Percentiles rank a stretch among this genome's conserved stretches.
These are phyloP conservation scores for Linnemannia elongata DNA, from an alignment of 192 early-diverging fungal species.

Conservation along the genomic window DNA sequence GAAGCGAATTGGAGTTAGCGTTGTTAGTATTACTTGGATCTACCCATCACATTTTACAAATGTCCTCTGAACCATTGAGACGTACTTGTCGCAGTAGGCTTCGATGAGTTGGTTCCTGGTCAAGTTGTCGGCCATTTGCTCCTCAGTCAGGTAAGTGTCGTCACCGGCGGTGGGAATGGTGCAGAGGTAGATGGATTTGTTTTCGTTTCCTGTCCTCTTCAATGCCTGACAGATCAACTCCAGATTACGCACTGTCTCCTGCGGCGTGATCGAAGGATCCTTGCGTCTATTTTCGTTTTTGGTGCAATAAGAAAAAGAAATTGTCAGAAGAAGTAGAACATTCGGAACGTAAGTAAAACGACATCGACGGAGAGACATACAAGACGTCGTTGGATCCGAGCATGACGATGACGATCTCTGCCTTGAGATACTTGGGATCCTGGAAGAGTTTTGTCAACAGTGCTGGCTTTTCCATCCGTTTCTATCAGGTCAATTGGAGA, in stretches of 20 bases:
- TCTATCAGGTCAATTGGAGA: constrained; percentile 21
- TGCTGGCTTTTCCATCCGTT: constrained; percentile 36
- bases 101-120: constrained; percentile 43
- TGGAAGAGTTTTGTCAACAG: constrained; percentile 33
- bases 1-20: background rate
- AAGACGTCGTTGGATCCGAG: constrained; percentile 52
- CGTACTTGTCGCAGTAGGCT: constrained; percentile 36
- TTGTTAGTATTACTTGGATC: too few species aligned
- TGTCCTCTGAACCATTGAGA: background rate
- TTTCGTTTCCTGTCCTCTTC: constrained; percentile 29
- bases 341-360: background rate
- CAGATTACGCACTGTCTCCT: constrained; percentile 46
- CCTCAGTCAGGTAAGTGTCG: constrained; percentile 29
- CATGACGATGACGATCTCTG: constrained; percentile 56
- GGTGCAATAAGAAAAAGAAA: background rate
- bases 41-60: too few species aligned
- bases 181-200: constrained; percentile 49
- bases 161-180: constrained; percentile 57
- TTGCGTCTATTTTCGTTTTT: constrained; percentile 12
- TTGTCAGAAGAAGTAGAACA: background rate
- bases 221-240: constrained; percentile 48
- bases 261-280: constrained; percentile 32
- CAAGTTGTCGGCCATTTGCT: constrained; percentile 36
- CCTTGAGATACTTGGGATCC: constrained; percentile 45
- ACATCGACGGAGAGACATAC: constrained; percentile 13